phyloP scores from a whole-genome alignment of 2,329 filamentous ascomycete species.

The Lasiodiplodia gonubiensis region DNA sequence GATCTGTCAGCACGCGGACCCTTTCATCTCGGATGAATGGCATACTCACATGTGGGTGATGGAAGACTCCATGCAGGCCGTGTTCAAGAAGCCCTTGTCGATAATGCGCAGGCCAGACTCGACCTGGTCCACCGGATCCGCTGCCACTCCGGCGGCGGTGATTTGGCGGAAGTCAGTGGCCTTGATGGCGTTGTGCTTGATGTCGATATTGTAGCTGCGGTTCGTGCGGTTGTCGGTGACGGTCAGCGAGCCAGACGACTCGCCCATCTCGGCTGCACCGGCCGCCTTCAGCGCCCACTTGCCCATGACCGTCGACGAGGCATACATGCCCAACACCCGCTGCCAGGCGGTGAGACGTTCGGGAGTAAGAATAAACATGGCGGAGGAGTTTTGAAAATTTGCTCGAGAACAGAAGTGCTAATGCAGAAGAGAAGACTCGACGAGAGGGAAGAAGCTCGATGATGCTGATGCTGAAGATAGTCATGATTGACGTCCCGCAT shows the following conservation, averaged over 20 bases:
- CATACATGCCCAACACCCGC: not conserved
- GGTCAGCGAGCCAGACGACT: constrained; percentile 1
- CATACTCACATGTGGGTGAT: constrained; percentile 35
- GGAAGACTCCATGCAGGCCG: constrained; percentile 37
- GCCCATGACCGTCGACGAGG: not conserved
- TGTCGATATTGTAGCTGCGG: constrained; percentile 39
- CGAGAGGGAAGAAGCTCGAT: not conserved
- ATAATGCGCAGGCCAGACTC: constrained; percentile 40
- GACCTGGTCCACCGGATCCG: constrained; percentile 34
- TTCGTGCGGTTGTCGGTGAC: constrained; percentile 33
- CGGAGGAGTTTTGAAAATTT: not conserved
- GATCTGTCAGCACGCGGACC: constrained; percentile 39
- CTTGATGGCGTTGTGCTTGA: constrained; percentile 38
- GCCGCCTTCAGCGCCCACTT: not conserved
- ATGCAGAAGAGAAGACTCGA: no score
- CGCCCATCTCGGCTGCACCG: not conserved
- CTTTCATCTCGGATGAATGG: not conserved
- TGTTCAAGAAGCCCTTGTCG: constrained; percentile 45
- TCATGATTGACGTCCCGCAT: not conserved
- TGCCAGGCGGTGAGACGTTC: not conserved
- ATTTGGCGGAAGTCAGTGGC: constrained; percentile 41
- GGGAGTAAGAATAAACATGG: not conserved
- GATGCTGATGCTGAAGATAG: not conserved
- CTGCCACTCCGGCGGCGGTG: constrained; percentile 28
- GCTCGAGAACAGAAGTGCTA: no score